Evolutionary conservation across 2,329 filamentous ascomycete species (phyloP).

Genomic region (Aspergillaceae sp.): DNA sequence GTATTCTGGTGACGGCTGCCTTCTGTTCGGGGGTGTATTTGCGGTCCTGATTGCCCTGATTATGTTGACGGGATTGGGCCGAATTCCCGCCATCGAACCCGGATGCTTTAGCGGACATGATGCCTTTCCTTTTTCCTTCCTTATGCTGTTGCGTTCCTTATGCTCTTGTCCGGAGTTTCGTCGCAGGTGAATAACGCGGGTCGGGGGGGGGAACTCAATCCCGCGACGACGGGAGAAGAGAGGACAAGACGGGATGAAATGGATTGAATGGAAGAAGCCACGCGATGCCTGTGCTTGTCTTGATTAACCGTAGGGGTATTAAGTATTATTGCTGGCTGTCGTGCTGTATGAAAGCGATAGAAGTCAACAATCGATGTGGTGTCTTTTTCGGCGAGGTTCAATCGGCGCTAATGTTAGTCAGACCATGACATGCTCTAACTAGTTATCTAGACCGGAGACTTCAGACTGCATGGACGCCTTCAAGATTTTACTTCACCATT

Average conservation of each 20-base stretch:
- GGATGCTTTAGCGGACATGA: slow-evolving; percentile 39
- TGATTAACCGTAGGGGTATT: too few species aligned
- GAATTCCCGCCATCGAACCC: slow-evolving; percentile 37
- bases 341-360: too few species aligned
- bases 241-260: background rate
- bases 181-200: slow-evolving; percentile 1
- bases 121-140: background rate
- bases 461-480: too few species aligned
- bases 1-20: slow-evolving; percentile 80
- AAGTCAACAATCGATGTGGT: slow-evolving; percentile 14
- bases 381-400: slow-evolving; percentile 9
- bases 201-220: slow-evolving; percentile 1
- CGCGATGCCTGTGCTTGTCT: too few species aligned
- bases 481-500: background rate
- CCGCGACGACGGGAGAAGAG: background rate
- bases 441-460: too few species aligned
- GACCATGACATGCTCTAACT: background rate
- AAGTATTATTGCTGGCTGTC: too few species aligned
- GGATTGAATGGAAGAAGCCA: too few species aligned
- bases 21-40: slow-evolving; percentile 85
- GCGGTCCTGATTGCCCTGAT: slow-evolving; percentile 43
- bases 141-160: background rate
- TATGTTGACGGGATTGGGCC: slow-evolving; percentile 40
- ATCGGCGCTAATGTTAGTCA: background rate
- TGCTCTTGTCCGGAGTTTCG: background rate